These are phyloP conservation scores for Aspergillus sp. DNA, from an alignment of 2,329 filamentous ascomycete genomes.

Conservation along the genomic window DNA sequence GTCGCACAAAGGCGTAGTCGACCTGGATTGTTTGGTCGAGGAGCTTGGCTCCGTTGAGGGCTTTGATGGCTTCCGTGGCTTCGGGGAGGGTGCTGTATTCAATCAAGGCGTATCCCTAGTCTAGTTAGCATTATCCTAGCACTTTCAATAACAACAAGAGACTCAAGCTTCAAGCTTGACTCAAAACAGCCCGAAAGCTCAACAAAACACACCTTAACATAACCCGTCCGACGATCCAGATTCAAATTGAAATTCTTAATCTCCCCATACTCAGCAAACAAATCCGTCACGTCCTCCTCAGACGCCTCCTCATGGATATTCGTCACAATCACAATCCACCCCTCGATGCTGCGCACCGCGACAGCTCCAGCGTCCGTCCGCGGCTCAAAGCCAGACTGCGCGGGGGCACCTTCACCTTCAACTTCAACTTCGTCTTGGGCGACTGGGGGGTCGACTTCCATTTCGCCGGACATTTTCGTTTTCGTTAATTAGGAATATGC, in stretches of 20 bases:
- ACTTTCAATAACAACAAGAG: not conserved
- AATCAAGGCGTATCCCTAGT: constrained; percentile 61
- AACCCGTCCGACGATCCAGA: constrained; percentile 61
- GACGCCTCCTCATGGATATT: constrained; percentile 64
- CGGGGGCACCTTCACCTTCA: constrained; percentile 7
- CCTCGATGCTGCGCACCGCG: constrained; percentile 64
- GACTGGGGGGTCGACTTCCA: constrained; percentile 41
- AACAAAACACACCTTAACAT: constrained; percentile 56
- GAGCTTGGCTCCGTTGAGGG: constrained; percentile 56
- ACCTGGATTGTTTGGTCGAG: constrained; percentile 63
- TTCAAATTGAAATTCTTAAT: constrained; percentile 66
- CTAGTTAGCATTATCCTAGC: not conserved
- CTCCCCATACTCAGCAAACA: constrained; percentile 63
- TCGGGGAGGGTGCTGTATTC: constrained; percentile 62
- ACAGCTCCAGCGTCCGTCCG: constrained; percentile 43
- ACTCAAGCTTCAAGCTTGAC: not conserved
- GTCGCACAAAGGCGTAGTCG: constrained; percentile 63
- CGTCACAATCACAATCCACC: constrained; percentile 66
- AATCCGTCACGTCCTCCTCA: constrained; percentile 62
- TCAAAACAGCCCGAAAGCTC: not conserved
- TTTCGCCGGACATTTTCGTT: constrained; percentile 37
- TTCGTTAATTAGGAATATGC: too few species aligned
- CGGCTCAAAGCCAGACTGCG: constrained; percentile 33
- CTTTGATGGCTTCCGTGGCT: constrained; percentile 59
- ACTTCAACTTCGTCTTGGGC: constrained; percentile 24